Evolutionary conservation across 2,329 filamentous ascomycete genomes (phyloP), one percentile per base, ranked within the genome.

Genomic region (Scleromitrula shiraiana): DNA sequence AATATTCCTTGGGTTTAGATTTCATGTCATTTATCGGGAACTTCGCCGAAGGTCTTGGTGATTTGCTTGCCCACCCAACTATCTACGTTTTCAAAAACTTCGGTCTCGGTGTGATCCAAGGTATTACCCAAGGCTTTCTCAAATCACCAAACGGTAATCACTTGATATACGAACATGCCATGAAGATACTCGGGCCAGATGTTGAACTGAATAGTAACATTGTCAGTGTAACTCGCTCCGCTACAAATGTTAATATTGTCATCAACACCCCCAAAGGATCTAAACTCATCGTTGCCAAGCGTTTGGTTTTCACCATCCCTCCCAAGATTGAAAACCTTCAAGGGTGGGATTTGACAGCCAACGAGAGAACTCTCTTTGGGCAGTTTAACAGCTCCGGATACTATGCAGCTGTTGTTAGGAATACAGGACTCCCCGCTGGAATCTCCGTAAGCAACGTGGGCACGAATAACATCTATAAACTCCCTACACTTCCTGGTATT

Each of bases 41-140:
- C 12, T 67, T 67, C 47, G 65, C 67, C 19, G 65, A 73, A 41
- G 74, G 71, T 3, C 54, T 71, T 2, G 69, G 69, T 14, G 68
- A 75, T 51, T 62, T 73, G 30, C 59, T 70, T 5, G 62, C 64
- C 3, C 53, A 64, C 9, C 65, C 68, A n/a, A 70, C 70, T 0
- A 47, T 77, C 6, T 73, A 72, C 53, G 64, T 73, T 12, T 64
- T 75, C 52, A 70, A 73, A 51, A 61, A 60, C 2, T 67, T 69
- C 41, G 65, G 65, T 5, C 12, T 36, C 2, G 47, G 46, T 17
- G 42, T 56, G 14, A 40, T 61, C 6, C 32, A 42, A 7, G 36
- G 22, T 10, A 23, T 56, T n/a, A 35, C 42, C 36, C 38, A 32
- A 4, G 53, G 54, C 1, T 56, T 52, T 32, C 30, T 59, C n/a